phyloP scores from a whole-genome alignment of 495 filamentous ascomycete genomes.

The Viridothelium virens region DNA sequence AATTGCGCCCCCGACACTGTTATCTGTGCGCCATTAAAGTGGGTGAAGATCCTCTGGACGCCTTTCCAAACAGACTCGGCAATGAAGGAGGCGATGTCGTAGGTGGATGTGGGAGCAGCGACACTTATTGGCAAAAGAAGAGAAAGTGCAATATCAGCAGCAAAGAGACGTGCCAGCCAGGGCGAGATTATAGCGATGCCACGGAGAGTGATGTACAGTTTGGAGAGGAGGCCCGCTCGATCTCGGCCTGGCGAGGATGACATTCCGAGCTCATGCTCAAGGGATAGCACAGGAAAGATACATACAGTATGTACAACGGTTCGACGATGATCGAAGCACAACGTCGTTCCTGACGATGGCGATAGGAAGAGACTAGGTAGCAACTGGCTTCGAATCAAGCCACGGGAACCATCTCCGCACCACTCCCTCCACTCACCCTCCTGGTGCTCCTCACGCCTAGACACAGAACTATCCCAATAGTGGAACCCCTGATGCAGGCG shows the following conservation, averaged over 20 bases:
- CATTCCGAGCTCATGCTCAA: constrained; percentile 5
- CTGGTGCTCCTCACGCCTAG: background rate
- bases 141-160: constrained; percentile 45
- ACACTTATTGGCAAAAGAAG: constrained; percentile 44
- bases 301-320: background rate
- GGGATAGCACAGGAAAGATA: background rate
- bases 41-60: constrained; percentile 47
- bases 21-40: constrained; percentile 43
- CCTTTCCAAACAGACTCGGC: constrained; percentile 46
- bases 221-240: constrained; percentile 11
- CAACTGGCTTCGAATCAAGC: background rate
- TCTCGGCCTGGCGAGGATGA: background rate
- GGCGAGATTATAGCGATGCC: constrained; percentile 36
- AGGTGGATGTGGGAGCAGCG: constrained; percentile 41
- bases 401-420: background rate
- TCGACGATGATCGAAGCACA: background rate
- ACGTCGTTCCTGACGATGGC: no score
- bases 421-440: background rate
- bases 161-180: constrained; percentile 43
- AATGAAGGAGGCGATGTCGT: constrained; percentile 44
- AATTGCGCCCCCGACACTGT: constrained; percentile 40
- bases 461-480: no score
- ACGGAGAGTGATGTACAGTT: background rate
- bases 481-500: background rate
- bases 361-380: no score